Evolutionary conservation across 1,284 basidiomycete genomes (phyloP).

Genomic region (Pyrrhoderma lamaoense): DNA sequence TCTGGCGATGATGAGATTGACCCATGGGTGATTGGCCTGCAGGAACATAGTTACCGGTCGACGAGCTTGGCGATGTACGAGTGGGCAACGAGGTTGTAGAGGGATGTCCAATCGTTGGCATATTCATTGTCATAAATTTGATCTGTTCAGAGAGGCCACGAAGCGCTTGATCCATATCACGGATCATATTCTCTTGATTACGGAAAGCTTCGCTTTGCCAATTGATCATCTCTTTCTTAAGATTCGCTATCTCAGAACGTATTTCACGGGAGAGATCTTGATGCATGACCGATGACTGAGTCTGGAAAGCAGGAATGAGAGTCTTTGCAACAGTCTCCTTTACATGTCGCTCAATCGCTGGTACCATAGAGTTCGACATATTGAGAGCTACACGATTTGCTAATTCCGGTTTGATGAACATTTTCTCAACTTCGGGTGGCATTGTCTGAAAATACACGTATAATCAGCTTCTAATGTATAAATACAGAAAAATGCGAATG

Average conservation of each 20-base stretch:
- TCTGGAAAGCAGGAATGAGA: conserved; percentile 65
- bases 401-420: conserved; percentile 68
- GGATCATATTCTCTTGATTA: conserved; percentile 68
- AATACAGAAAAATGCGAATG: background rate
- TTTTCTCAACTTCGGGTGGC: conserved; percentile 67
- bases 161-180: conserved; percentile 71
- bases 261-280: conserved; percentile 71
- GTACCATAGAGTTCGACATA: conserved; percentile 58
- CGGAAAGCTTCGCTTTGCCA: conserved; percentile 74
- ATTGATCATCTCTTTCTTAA: conserved; percentile 67
- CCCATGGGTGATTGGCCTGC: conserved; percentile 16
- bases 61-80: conserved; percentile 23
- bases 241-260: conserved; percentile 59
- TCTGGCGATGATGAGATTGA: conserved; percentile 17
- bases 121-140: conserved; percentile 62
- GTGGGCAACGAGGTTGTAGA: conserved; percentile 21
- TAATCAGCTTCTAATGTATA: too few relatives aligned
- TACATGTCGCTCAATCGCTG: conserved; percentile 69
- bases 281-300: conserved; percentile 63
- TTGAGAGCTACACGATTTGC: conserved; percentile 66
- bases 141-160: conserved; percentile 68
- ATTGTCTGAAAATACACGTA: conserved; percentile 42
- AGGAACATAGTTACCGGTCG: conserved; percentile 24
- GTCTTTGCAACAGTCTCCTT: conserved; percentile 70
- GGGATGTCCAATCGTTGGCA: conserved; percentile 32